Evolutionary conservation across 768 basidiomycete genomes (phyloP).

Genomic region (Pleurotus cornucopiae): DNA sequence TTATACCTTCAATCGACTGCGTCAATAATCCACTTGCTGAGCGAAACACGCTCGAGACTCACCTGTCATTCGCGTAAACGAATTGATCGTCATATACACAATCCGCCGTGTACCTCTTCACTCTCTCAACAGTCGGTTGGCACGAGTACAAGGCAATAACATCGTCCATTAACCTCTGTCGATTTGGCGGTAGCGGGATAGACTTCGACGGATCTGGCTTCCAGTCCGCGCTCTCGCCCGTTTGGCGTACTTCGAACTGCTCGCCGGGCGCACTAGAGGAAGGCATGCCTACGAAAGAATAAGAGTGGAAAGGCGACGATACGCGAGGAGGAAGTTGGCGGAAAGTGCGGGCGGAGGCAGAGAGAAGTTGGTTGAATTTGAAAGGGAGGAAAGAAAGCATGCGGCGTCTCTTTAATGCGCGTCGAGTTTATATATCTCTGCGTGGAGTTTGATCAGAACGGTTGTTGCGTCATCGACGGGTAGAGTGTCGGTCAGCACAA

Average conservation of each 20-base stretch:
- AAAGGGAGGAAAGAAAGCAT: background rate
- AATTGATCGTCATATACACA: constrained; percentile 29
- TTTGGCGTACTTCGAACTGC: constrained; percentile 32
- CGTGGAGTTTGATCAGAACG: background rate
- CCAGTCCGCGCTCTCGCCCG: constrained; percentile 23
- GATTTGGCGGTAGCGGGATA: constrained; percentile 29
- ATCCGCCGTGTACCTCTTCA: constrained; percentile 28
- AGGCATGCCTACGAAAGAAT: background rate
- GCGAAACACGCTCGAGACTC: constrained; percentile 26
- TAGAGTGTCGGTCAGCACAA: background rate
- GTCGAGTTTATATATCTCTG: background rate
- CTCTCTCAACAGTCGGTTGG: constrained; percentile 32
- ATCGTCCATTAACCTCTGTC: constrained; percentile 35
- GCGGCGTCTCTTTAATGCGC: background rate
- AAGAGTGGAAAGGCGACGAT: background rate
- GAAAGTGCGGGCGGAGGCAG: background rate
- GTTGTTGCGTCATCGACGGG: background rate
- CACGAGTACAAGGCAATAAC: constrained; percentile 34
- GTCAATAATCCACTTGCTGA: background rate
- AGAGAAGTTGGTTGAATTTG: background rate
- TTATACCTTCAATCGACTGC: background rate
- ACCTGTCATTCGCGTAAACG: constrained; percentile 35
- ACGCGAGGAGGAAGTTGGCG: background rate
- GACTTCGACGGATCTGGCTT: constrained; percentile 30
- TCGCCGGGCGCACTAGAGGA: constrained; percentile 26